Percentiles rank a stretch among this genome's conserved stretches.
phyloP scores from a whole-genome alignment of 176 grass and related monocot species.

The Phoenix dactylifera region DNA sequence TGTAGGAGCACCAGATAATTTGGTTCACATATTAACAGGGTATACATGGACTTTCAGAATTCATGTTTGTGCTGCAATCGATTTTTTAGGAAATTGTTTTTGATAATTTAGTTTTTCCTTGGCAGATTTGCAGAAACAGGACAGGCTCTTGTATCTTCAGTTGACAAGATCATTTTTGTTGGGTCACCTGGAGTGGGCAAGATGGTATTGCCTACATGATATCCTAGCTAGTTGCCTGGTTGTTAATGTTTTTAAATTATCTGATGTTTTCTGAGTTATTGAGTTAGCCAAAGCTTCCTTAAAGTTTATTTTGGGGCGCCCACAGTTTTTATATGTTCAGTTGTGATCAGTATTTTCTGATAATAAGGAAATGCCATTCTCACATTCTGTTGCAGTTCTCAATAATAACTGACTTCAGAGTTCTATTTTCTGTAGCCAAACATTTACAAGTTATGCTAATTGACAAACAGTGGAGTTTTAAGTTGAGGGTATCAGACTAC shows the following conservation, averaged over 20 bases:
- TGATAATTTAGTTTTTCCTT: conserved; percentile 1
- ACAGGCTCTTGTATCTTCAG: conserved; percentile 92
- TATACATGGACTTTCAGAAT: conserved; percentile 26
- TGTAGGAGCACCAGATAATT: conserved; percentile 89
- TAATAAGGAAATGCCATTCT: too few relatives aligned
- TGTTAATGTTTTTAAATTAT: conserved; percentile 5
- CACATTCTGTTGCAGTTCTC: too few relatives aligned
- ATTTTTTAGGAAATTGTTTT: background rate
- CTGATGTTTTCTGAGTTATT: too few relatives aligned
- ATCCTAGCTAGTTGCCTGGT: conserved; percentile 13
- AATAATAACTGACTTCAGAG: too few relatives aligned
- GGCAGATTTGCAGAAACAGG: conserved; percentile 89
- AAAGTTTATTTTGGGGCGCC: too few relatives aligned
- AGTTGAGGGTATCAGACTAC: too few relatives aligned
- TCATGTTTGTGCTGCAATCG: conserved; percentile 1
- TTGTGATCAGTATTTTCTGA: too few relatives aligned
- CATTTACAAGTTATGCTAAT: too few relatives aligned
- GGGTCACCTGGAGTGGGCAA: conserved; percentile 92
- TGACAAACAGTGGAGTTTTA: too few relatives aligned
- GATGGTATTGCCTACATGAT: conserved; percentile 42
- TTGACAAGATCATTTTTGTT: conserved; percentile 99
- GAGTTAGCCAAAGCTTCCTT: too few relatives aligned
- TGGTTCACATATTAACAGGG: conserved; percentile 95
- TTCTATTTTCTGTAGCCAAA: too few relatives aligned
- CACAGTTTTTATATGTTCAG: too few relatives aligned